phyloP scores from a whole-genome alignment of 2,329 filamentous ascomycete genomes.

The Fusarium robinianum region DNA sequence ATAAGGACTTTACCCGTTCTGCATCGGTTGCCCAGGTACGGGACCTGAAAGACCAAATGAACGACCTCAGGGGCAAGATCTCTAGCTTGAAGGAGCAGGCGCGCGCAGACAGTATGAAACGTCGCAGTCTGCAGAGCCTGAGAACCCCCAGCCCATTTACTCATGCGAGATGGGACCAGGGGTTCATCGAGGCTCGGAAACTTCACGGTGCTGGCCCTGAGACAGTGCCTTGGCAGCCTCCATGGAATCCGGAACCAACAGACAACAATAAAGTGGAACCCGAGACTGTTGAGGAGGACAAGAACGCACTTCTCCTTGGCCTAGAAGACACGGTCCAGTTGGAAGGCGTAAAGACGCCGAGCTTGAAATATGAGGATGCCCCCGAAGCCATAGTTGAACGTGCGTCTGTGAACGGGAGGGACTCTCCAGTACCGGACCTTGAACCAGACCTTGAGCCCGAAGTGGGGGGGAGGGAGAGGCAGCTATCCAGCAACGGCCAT shows the following conservation, averaged over 20 bases:
- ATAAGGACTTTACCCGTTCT: conserved; percentile 63
- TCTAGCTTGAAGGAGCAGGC: conserved; percentile 78
- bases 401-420: background rate
- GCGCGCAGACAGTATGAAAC: conserved; percentile 75
- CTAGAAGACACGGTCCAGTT: conserved; percentile 6
- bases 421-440: too few relatives aligned
- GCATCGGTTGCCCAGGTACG: conserved; percentile 75
- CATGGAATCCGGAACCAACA: conserved; percentile 18
- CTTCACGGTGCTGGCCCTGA: conserved; percentile 29
- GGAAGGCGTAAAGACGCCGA: conserved; percentile 15
- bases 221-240: conserved; percentile 19
- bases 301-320: conserved; percentile 3
- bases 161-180: conserved; percentile 55
- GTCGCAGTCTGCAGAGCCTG: conserved; percentile 75
- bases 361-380: conserved; percentile 12
- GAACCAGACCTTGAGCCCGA: too few relatives aligned
- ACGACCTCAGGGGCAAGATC: conserved; percentile 82
- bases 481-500: conserved; percentile 27
- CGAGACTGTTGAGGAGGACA: conserved; percentile 17
- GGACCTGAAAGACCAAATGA: conserved; percentile 80
- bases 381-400: background rate
- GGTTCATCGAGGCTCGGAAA: conserved; percentile 31
- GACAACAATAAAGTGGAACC: conserved; percentile 12
- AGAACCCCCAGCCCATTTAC: conserved; percentile 80
- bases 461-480: conserved; percentile 1